A percentile compares a stretch with the other conserved stretches of the same genome.
Evolutionary conservation across 108 stramenopile species (phyloP).

Genomic region (Skeletonema grethae): DNA sequence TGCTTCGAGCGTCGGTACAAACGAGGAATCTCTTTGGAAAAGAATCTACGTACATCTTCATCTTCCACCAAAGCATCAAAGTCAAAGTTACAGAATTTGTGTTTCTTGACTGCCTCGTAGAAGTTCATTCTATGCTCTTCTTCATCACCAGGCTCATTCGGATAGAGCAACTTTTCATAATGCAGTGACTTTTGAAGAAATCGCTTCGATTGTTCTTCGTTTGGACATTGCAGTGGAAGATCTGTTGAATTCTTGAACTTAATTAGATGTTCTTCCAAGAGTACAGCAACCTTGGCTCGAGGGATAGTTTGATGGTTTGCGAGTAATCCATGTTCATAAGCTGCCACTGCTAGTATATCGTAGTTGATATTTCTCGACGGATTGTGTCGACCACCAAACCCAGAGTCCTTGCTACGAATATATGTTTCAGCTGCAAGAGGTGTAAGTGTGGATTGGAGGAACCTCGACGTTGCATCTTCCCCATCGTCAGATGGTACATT

Average conservation of each 20-base stretch:
- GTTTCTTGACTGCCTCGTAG: neutral
- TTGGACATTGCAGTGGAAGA: neutral
- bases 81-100: neutral
- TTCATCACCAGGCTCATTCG: neutral
- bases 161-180: constrained; percentile 1
- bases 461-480: neutral
- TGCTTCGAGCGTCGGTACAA: neutral
- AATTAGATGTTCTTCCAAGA: neutral
- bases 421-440: neutral
- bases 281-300: neutral
- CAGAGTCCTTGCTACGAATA: neutral
- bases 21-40: neutral
- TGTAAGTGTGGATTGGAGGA: neutral
- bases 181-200: neutral
- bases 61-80: constrained; percentile 3
- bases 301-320: constrained; percentile 4
- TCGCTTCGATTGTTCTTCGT: neutral
- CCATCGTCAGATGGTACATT: neutral
- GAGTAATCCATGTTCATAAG: neutral
- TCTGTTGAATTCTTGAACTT: neutral
- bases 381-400: neutral
- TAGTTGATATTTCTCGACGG: neutral
- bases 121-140: neutral
- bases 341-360: neutral
- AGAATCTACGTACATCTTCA: neutral